Conservation (phyloP, 2,329 filamentous ascomycete genomes). For the Aureobasidium sp. region DNA sequence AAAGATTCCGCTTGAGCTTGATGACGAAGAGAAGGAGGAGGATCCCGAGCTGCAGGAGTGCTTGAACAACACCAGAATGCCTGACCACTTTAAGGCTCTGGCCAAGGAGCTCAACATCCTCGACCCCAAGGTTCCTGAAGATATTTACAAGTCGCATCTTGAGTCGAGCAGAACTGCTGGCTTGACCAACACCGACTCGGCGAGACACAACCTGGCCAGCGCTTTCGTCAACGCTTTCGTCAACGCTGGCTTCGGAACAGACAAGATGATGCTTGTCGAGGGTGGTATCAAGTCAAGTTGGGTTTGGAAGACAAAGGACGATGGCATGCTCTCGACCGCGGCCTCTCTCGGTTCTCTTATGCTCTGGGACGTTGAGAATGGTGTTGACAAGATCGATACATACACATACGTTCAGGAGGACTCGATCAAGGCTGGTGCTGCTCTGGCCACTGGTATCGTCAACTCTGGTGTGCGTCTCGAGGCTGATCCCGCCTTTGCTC, state of each 20-base stretch:
- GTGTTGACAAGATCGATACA: constrained; percentile 87
- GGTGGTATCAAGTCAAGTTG: constrained; percentile 77
- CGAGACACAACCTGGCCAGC: constrained; percentile 88
- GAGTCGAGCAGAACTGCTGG: constrained; percentile 91
- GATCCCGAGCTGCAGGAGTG: constrained; percentile 73
- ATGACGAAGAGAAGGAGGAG: constrained; percentile 57
- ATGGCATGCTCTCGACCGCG: constrained; percentile 93
- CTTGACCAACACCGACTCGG: constrained; percentile 90
- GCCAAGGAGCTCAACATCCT: constrained; percentile 95
- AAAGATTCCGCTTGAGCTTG: constrained; percentile 71
- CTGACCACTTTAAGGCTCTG: constrained; percentile 87
- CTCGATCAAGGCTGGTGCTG: constrained; percentile 82
- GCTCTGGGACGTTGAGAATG: constrained; percentile 88
- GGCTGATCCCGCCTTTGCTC: constrained; percentile 79
- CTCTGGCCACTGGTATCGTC: constrained; percentile 91
- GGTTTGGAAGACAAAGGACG: constrained; percentile 99
- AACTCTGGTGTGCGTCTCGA: constrained; percentile 88
- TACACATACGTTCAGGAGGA: constrained; percentile 81
- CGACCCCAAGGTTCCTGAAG: constrained; percentile 92
- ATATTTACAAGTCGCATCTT: constrained; percentile 98
- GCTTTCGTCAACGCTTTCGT: constrained; percentile 96
- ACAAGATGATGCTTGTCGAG: constrained; percentile 95
- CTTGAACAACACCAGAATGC: constrained; percentile 77
- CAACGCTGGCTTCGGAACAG: constrained; percentile 89
- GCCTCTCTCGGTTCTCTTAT: constrained; percentile 88